phyloP scores from a whole-genome alignment of 192 early-diverging fungal species.

The Coemansia erecta region DNA sequence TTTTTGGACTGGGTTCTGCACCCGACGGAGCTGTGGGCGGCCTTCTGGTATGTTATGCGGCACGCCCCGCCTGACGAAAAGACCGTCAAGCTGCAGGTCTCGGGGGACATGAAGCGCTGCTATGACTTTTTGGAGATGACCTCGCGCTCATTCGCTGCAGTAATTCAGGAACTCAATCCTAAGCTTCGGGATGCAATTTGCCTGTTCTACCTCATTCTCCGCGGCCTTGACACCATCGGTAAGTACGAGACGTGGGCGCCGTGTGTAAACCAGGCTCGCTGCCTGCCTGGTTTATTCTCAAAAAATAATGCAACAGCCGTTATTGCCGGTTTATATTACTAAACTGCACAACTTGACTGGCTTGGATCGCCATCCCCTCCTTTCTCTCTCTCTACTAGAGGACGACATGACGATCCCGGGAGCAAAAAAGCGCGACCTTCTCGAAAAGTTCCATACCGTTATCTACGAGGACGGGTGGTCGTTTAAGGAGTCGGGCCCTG shows the following conservation, averaged over 20 bases:
- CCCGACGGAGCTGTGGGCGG: slow-evolving; percentile 83
- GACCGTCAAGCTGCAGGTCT: slow-evolving; percentile 55
- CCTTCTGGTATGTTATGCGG: slow-evolving; percentile 68
- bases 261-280: background rate
- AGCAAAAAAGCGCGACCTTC: slow-evolving; percentile 70
- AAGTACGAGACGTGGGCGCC: slow-evolving; percentile 6
- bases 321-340: too few species aligned
- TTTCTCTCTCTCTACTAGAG: slow-evolving; percentile 46
- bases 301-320: background rate
- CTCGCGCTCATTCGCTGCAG: slow-evolving; percentile 93
- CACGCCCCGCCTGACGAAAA: slow-evolving; percentile 57
- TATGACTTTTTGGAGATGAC: slow-evolving; percentile 93
- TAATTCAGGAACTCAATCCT: slow-evolving; percentile 85
- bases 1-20: slow-evolving; percentile 70
- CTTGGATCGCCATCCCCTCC: background rate
- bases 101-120: slow-evolving; percentile 63
- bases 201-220: slow-evolving; percentile 93
- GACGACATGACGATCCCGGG: slow-evolving; percentile 94
- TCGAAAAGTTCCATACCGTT: slow-evolving; percentile 78
- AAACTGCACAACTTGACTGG: too few species aligned
- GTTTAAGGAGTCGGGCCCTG: slow-evolving; percentile 79
- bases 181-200: slow-evolving; percentile 82
- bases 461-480: slow-evolving; percentile 79
- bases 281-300: background rate
- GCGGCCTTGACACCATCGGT: slow-evolving; percentile 94